Conservation (phyloP, 2,329 filamentous ascomycete species). For the Pyrenophora graminea region DNA sequence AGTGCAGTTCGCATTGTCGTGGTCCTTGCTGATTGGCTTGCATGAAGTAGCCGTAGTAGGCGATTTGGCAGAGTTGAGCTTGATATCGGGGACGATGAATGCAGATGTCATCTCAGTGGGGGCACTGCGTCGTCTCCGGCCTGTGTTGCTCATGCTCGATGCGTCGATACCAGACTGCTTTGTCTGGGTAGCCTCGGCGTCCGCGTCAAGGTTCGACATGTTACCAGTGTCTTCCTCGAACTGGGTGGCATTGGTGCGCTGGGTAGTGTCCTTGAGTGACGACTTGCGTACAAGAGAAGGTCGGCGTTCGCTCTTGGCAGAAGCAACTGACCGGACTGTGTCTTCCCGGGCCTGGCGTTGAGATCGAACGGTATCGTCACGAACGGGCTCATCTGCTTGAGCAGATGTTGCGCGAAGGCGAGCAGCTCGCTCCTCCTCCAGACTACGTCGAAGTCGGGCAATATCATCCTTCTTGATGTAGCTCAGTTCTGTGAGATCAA, state of each 20-base stretch:
- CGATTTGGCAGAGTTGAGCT: constrained; percentile 48
- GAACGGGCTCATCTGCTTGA: constrained; percentile 33
- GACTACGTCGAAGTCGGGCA: constrained; percentile 56
- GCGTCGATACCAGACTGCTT: constrained; percentile 34
- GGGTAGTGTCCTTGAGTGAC: constrained; percentile 57
- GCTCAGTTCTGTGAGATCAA: constrained; percentile 58
- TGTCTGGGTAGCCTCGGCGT: constrained; percentile 36
- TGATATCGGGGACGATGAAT: constrained; percentile 68
- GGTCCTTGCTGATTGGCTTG: constrained; percentile 46
- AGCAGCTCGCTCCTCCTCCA: constrained; percentile 60
- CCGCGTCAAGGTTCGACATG: constrained; percentile 32
- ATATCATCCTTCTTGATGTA: constrained; percentile 59
- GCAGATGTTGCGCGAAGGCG: constrained; percentile 35
- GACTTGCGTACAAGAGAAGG: constrained; percentile 57
- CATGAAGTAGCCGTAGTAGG: constrained; percentile 24
- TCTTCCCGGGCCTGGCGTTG: constrained; percentile 47
- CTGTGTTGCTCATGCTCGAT: constrained; percentile 56
- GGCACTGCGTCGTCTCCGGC: constrained; percentile 55
- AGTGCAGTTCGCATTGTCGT: constrained; percentile 60
- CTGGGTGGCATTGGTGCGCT: constrained; percentile 34
- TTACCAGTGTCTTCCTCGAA: constrained; percentile 46
- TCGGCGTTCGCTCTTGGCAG: constrained; percentile 46
- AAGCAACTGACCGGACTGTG: constrained; percentile 45
- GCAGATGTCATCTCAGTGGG: constrained; percentile 65
- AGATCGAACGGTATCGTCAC: constrained; percentile 47